phyloP scores from a whole-genome alignment of 2,329 filamentous ascomycete species.

The Curvularia spicifera region DNA sequence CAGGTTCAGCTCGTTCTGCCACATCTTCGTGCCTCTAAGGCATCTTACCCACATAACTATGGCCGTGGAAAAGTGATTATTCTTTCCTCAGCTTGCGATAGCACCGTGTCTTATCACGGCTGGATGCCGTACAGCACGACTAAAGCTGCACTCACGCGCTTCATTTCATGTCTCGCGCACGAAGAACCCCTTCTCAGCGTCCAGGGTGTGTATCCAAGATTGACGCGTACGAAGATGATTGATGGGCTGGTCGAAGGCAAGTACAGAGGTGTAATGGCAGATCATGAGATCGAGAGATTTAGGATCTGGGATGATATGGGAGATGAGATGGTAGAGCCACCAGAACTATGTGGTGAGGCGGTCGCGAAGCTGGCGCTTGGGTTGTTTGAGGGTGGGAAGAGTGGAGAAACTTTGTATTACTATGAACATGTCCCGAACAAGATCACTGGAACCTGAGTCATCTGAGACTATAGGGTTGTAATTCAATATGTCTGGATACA shows the following conservation, averaged over 20 bases:
- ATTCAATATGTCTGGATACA: neutral
- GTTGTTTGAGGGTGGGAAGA: slow-evolving; percentile 30
- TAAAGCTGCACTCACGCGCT: slow-evolving; percentile 36
- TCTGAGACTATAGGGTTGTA: neutral
- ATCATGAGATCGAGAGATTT: slow-evolving; percentile 38
- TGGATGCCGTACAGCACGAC: slow-evolving; percentile 36
- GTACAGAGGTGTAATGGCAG: slow-evolving; percentile 34
- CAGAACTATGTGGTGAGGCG: slow-evolving; percentile 31
- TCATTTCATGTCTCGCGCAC: slow-evolving; percentile 33
- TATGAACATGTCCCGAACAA: slow-evolving; percentile 35
- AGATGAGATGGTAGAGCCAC: slow-evolving; percentile 35
- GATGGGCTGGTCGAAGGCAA: slow-evolving; percentile 28
- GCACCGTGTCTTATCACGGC: slow-evolving; percentile 29
- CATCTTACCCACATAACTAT: slow-evolving; percentile 22
- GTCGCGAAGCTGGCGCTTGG: slow-evolving; percentile 34
- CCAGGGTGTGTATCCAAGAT: slow-evolving; percentile 35
- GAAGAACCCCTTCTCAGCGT: slow-evolving; percentile 31
- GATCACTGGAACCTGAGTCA: slow-evolving; percentile 21
- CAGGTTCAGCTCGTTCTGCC: slow-evolving; percentile 32
- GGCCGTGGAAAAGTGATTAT: slow-evolving; percentile 31
- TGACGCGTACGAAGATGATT: slow-evolving; percentile 38
- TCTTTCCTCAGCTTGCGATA: slow-evolving; percentile 33
- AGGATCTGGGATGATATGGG: slow-evolving; percentile 33
- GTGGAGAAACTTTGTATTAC: slow-evolving; percentile 33
- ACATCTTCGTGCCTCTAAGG: slow-evolving; percentile 24